Evolutionary conservation across 306 rosid genomes (phyloP), one percentile per base, ranked within the genome.

Genomic region (Urtica urens): DNA sequence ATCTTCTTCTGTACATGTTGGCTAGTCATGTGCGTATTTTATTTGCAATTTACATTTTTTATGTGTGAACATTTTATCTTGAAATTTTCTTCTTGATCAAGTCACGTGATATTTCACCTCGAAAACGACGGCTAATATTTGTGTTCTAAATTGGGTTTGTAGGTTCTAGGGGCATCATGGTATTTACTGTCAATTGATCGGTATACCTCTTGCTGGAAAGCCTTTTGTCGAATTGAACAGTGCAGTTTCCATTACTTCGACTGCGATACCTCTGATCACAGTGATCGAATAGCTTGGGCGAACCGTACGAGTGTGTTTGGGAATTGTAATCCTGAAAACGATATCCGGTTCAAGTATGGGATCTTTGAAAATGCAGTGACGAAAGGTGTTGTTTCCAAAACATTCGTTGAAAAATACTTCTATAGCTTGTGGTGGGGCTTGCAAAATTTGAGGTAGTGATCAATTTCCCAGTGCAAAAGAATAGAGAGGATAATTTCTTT

Each of bases 391-490:
- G 83, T 85, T 55, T 79, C 80, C 49, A 53, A 81, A 29, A 67
- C 68, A 70, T 85, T 90, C 54, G 55, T 79, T 16, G 59, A 40
- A 24, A 85, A 85, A 66, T 90, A 81, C 71, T 78, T 90, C 26
- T 90, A 85, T 66, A 81, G 94, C 72, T 72, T 90, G 46, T 90
- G 99, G 99, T 85, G 99, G 99, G 99, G 99, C 48, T 59, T 90
- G 63, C 99, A 90, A 63, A 88, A 90, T 58, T 67, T 90, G 58
- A 85, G 99, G 99, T 90, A 84, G 55, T 60, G 10, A n/a, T 51
- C 46, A n/a, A 18, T 26, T 57, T 50, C 23, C 39, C 13, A 17
- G 31, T 42, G 16, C 27, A 15, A 48, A 37, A n/a, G 48, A 49
- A 41, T 40, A 33, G 23, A 27, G 11, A 3, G 18, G 46, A 42